Evolutionary conservation across 345 rosid species (phyloP).

Genomic region (Trapa bicornis): DNA sequence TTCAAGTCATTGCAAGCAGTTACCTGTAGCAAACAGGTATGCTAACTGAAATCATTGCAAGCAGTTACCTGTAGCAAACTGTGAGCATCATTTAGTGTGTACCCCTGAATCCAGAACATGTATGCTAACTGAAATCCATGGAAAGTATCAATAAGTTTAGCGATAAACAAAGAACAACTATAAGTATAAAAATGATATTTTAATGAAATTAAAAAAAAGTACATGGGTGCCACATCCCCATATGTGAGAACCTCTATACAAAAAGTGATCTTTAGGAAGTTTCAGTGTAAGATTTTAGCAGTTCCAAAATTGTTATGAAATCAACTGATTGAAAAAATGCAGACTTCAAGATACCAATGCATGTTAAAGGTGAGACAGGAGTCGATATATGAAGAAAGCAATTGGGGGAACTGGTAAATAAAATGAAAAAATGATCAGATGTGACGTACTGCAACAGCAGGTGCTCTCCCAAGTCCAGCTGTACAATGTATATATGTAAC

Average conservation of each 20-base stretch:
- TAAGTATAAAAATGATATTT: neutral
- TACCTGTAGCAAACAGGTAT: slow-evolving; percentile 49
- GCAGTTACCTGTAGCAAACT: slow-evolving; percentile 69
- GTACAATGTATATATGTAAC: slow-evolving; percentile 91
- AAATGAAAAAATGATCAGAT: slow-evolving; percentile 5
- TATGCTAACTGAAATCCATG: slow-evolving; percentile 58
- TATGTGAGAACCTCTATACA: neutral
- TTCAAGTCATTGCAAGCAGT: slow-evolving; percentile 18
- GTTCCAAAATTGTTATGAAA: neutral
- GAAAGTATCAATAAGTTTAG: slow-evolving; percentile 1
- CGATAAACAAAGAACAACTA: neutral
- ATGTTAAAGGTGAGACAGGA: neutral
- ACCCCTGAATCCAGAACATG: slow-evolving; percentile 95
- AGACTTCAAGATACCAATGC: neutral
- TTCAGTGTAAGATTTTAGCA: neutral
- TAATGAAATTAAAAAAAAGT: neutral
- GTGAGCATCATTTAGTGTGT: slow-evolving; percentile 70
- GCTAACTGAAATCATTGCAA: neutral
- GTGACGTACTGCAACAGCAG: slow-evolving; percentile 65
- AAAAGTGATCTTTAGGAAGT: neutral
- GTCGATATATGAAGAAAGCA: neutral
- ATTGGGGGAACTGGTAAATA: neutral
- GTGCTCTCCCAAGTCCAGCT: slow-evolving; percentile 97
- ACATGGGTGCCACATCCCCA: neutral
- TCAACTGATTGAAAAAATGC: neutral